Evolutionary conservation across 176 grass and related monocot genomes (phyloP), one percentile per base, ranked within the genome.

Genomic region (Puccinellia tenuiflora): DNA sequence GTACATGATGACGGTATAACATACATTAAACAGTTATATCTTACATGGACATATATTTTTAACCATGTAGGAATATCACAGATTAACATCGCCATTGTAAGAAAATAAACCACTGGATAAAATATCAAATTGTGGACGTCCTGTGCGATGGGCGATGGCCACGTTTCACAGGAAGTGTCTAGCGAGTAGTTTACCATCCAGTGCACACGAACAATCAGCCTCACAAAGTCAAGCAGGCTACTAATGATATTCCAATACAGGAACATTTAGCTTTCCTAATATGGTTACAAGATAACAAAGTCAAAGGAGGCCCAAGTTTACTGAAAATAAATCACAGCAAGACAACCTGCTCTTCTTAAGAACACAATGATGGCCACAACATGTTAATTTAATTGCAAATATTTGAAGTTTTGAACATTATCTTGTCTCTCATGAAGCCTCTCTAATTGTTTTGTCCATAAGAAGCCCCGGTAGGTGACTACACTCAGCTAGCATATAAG

Each of bases 311-410:
- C 53, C 56, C 31, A 68, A 68, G 46, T 38, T 68, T 26, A 7
- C 31, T 68, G 78, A 68, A 81, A 81, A 24, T 54, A 37, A 68
- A 81, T 59, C 35, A 71, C 80, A 82, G 43, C 39, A 71, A 72
- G n/a, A 70, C 63, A 82, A 7, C 33, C 16, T 31, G 45, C 9
- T 57, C 3, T 59, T 82, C 67, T 57, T 17, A 55, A n/a, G 35
- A n/a, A 55, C 42, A 82, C 51, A 82, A 72, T 50, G 70, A 72
- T 13, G 29, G 17, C n/a, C 79, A 18, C 79, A 38, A 39, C 78
- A 5, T 52, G 45, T 52, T 25, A 65, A 37, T 81, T 53, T 52
- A 25, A 28, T 37, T 54, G 18, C 46, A 34, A 78, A 17, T 1
- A 60, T 42, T 17, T 78, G 24, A 78, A 59, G 37, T 43, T 26